Percentiles rank a stretch among this genome's conserved stretches.
These are phyloP conservation scores for Blastocystis sp. DNA, from an alignment of 352 stramenopile genomes.

Conservation along the genomic window DNA sequence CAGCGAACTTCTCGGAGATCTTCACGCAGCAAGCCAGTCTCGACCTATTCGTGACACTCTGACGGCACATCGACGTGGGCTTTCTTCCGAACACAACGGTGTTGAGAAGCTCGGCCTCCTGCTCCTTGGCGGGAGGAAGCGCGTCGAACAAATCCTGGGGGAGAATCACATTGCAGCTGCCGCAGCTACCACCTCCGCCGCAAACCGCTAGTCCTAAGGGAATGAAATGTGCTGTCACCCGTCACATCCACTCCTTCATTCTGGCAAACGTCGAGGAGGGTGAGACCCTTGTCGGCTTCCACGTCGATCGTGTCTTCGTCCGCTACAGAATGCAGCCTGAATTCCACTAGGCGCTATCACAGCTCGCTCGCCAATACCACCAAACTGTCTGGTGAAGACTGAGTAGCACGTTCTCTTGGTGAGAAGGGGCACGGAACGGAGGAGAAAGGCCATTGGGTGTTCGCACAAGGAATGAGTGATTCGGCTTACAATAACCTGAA, in stretches of 20 bases:
- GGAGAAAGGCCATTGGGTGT: slow-evolving; percentile 28
- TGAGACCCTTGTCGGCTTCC: slow-evolving; percentile 51
- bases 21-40: slow-evolving; percentile 60
- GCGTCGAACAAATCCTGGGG: slow-evolving; percentile 38
- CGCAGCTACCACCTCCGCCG: slow-evolving; percentile 51
- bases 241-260: slow-evolving; percentile 41
- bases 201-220: slow-evolving; percentile 22
- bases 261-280: slow-evolving; percentile 53
- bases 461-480: too few relatives aligned
- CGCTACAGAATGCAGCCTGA: slow-evolving; percentile 32
- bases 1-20: slow-evolving; percentile 50
- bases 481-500: too few relatives aligned
- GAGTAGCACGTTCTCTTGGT: neutral
- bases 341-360: slow-evolving; percentile 7
- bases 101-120: slow-evolving; percentile 29
- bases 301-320: slow-evolving; percentile 55
- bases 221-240: neutral
- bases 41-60: slow-evolving; percentile 28
- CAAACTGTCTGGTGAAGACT: slow-evolving; percentile 26
- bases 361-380: neutral
- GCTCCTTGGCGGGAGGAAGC: slow-evolving; percentile 13
- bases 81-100: slow-evolving; percentile 51
- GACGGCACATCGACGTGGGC: neutral
- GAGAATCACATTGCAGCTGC: slow-evolving; percentile 57
- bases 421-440: neutral